These are phyloP conservation scores for Alternaria ventricosa DNA, from an alignment of 2,329 filamentous ascomycete species.

Conservation along the genomic window DNA sequence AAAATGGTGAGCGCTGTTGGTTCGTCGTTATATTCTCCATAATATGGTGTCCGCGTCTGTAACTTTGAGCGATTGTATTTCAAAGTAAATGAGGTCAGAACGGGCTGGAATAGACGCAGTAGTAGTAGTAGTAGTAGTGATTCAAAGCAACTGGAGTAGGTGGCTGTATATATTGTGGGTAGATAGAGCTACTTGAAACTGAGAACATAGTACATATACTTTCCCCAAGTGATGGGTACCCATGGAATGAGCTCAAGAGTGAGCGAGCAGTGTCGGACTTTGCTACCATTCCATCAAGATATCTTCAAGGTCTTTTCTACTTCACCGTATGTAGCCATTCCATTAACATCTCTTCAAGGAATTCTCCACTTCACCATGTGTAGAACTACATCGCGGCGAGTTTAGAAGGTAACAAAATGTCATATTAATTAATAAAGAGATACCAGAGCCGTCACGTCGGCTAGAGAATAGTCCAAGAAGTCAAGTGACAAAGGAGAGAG, in stretches of 20 bases:
- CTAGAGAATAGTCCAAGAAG: background rate
- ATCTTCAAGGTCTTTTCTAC: background rate
- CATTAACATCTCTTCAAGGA: background rate
- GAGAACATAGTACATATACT: background rate
- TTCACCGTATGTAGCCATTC: background rate
- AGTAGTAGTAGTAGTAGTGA: background rate
- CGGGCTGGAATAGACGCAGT: no score
- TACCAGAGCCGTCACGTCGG: background rate
- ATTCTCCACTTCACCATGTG: background rate
- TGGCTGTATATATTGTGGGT: background rate
- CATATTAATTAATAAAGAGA: background rate
- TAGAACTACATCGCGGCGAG: background rate
- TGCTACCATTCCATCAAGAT: background rate
- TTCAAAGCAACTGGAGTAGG: background rate
- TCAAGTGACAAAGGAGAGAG: background rate
- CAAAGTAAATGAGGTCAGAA: background rate
- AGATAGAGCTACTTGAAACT: background rate
- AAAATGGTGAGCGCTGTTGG: background rate
- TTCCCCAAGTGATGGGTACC: background rate
- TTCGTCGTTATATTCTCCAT: background rate
- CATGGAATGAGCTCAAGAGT: background rate
- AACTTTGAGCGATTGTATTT: background rate
- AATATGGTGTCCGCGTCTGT: background rate
- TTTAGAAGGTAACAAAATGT: background rate
- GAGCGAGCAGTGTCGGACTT: background rate